Percentiles rank a stretch among this genome's conserved stretches.
Conservation (phyloP, 208 protist species). For the Leptomonas seymouri region DNA sequence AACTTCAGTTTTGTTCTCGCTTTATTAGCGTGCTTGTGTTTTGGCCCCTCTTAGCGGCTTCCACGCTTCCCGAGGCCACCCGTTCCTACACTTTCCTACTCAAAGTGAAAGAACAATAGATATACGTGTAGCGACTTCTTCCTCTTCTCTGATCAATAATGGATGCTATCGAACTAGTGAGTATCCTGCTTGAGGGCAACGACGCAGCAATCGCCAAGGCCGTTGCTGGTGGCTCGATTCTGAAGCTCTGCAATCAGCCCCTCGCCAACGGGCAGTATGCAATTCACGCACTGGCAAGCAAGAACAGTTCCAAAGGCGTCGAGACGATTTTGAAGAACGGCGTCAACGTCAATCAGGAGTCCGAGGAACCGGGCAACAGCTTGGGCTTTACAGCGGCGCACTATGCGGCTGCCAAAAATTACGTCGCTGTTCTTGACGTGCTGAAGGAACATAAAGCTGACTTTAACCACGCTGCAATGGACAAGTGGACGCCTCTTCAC, state of each 20-base stretch:
- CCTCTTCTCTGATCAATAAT: neutral
- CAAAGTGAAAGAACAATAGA: too few species aligned
- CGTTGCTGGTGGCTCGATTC: constrained; percentile 12
- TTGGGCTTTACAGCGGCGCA: constrained; percentile 62
- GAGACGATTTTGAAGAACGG: constrained; percentile 48
- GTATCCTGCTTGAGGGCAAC: constrained; percentile 16
- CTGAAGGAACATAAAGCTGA: constrained; percentile 43
- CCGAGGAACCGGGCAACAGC: constrained; percentile 41
- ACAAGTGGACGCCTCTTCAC: constrained; percentile 69
- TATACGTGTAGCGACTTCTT: too few species aligned
- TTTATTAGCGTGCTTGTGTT: too few species aligned
- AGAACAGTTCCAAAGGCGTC: constrained; percentile 24
- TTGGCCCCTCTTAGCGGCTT: too few species aligned
- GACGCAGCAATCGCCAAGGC: constrained; percentile 13
- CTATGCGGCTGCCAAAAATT: constrained; percentile 46
- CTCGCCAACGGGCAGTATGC: constrained; percentile 52
- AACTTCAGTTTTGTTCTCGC: too few species aligned
- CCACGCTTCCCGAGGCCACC: too few species aligned
- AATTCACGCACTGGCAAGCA: constrained; percentile 46
- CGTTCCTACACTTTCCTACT: too few species aligned
- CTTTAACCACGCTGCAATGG: constrained; percentile 36
- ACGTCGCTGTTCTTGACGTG: constrained; percentile 37
- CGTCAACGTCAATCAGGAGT: constrained; percentile 39
- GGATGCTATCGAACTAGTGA: constrained; percentile 16
- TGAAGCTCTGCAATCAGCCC: constrained; percentile 20